A percentile compares a stretch with the other conserved stretches of the same genome.
These are phyloP conservation scores for Ramaria sp. DNA, from an alignment of 768 basidiomycete genomes.

Conservation along the genomic window DNA sequence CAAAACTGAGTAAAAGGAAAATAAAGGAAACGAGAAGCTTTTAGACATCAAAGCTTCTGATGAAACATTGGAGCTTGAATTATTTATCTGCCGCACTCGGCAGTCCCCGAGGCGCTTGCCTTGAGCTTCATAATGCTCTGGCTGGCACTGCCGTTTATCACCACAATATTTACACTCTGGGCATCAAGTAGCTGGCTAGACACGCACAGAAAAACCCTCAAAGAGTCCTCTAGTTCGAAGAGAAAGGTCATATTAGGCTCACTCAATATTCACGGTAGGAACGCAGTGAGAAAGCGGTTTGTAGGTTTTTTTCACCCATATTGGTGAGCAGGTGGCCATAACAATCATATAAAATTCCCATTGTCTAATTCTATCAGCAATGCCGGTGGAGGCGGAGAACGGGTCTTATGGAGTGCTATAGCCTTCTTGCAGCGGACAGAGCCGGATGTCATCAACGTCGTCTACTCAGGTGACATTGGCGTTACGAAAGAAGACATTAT, in stretches of 20 bases:
- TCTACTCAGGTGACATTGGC: conserved; percentile 85
- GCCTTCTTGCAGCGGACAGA: conserved; percentile 60
- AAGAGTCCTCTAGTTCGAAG: not conserved
- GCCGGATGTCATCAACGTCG: conserved; percentile 54
- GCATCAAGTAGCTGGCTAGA: not conserved
- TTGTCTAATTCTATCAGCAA: conserved; percentile 41
- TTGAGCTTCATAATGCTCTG: not conserved
- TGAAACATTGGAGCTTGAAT: no score
- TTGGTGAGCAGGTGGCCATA: conserved; percentile 56
- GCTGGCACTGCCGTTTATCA: not conserved
- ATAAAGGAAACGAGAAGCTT: no score
- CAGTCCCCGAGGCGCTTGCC: not conserved
- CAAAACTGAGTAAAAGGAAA: no score
- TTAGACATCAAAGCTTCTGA: no score
- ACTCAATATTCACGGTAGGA: not conserved
- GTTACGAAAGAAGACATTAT: conserved; percentile 75
- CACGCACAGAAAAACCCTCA: not conserved
- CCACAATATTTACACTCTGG: not conserved
- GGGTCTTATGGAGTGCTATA: conserved; percentile 90
- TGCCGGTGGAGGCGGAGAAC: conserved; percentile 94
- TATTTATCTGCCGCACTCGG: no score
- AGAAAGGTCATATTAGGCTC: not conserved
- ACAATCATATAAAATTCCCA: no score
- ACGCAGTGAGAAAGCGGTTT: conserved; percentile 20
- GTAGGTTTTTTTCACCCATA: conserved; percentile 94